A percentile compares a stretch with the other conserved stretches of the same genome.
phyloP scores from a whole-genome alignment of 495 filamentous ascomycete genomes.

The Aspergillus nidulans region DNA sequence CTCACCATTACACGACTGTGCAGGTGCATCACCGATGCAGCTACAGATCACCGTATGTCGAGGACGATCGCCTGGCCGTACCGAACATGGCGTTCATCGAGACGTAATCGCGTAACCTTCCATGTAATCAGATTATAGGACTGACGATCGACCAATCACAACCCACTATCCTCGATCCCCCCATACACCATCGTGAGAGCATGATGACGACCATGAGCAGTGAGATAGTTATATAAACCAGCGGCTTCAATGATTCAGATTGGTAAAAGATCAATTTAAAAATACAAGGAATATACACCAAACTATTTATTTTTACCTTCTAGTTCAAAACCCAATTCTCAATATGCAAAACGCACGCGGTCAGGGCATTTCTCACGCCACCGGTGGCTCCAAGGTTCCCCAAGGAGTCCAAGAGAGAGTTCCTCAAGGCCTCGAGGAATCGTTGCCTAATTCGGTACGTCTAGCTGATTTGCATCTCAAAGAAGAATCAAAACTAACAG shows the following conservation, averaged over 20 bases:
- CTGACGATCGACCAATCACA: constrained; percentile 3
- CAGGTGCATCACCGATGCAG: background rate
- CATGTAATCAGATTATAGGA: background rate
- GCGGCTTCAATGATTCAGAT: background rate
- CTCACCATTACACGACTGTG: background rate
- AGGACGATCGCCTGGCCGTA: background rate
- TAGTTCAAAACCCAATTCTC: background rate
- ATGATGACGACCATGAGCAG: background rate
- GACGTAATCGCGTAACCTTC: background rate
- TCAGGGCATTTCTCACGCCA: constrained; percentile 6
- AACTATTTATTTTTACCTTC: background rate
- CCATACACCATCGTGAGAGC: constrained; percentile 5
- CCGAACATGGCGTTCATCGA: background rate
- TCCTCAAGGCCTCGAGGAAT: constrained; percentile 7
- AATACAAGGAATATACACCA: background rate
- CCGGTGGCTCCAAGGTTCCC: constrained; percentile 7
- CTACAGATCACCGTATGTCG: background rate
- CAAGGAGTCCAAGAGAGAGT: background rate
- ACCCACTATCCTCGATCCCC: background rate
- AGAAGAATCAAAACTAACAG: background rate
- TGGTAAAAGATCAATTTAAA: background rate
- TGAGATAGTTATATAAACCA: background rate
- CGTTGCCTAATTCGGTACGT: constrained; percentile 8
- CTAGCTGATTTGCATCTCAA: background rate
- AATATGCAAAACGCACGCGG: constrained; percentile 5